Evolutionary conservation across 257 asterid species (phyloP).

Genomic region (Rubia yunnanensis): DNA sequence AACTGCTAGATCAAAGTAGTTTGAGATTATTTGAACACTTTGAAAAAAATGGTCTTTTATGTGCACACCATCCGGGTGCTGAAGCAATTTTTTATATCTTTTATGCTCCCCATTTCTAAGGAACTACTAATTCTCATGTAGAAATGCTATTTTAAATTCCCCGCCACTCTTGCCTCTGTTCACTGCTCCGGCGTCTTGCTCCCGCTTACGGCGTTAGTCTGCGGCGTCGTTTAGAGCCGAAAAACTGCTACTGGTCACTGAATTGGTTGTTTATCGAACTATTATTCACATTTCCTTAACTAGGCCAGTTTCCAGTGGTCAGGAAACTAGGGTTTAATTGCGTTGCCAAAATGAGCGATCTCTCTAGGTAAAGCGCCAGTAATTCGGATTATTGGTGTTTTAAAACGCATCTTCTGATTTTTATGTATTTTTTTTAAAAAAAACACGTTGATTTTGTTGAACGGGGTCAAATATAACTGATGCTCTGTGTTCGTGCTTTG

Average conservation of each 20-base stretch:
- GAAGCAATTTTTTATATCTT: no score
- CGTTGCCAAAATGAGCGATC: constrained; percentile 3
- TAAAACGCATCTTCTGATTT: background rate
- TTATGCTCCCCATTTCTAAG: no score
- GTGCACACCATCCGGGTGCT: no score
- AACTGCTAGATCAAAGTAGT: no score
- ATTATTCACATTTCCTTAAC: background rate
- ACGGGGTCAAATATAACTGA: background rate
- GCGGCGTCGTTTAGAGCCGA: background rate
- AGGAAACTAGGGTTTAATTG: constrained; percentile 6
- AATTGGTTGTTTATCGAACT: background rate
- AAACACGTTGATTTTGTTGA: background rate
- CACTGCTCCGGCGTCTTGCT: background rate
- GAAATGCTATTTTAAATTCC: constrained; percentile 13
- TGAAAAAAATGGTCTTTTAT: no score
- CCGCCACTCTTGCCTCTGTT: constrained; percentile 13
- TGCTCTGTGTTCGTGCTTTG: background rate
- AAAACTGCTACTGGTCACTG: background rate
- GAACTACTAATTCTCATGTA: no score
- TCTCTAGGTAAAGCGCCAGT: constrained; percentile 9
- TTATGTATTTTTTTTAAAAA: no score
- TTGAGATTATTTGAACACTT: no score
- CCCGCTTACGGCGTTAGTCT: background rate
- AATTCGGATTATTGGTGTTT: background rate
- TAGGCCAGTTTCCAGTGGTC: background rate